Evolutionary conservation across 345 rosid genomes (phyloP).

Genomic region (Odontarrhena argentea): DNA sequence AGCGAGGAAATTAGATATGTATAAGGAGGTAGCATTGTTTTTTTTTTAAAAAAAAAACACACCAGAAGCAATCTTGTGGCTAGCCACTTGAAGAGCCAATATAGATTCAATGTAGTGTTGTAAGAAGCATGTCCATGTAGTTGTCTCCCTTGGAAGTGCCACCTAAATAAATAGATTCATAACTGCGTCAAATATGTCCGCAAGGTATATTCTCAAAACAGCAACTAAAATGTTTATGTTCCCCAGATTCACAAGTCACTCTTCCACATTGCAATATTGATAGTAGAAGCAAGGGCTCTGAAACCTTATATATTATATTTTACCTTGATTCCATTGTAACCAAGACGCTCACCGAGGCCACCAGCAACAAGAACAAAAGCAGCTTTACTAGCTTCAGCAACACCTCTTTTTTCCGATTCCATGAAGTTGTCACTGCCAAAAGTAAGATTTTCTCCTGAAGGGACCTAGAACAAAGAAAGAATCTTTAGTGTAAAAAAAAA

Average conservation of each 20-base stretch:
- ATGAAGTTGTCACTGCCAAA: constrained; percentile 70
- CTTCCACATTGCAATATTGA: neutral
- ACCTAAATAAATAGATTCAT: constrained; percentile 49
- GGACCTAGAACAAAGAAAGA: constrained; percentile 54
- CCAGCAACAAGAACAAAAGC: constrained; percentile 98
- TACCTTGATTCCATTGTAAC: constrained; percentile 98
- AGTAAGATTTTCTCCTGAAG: constrained; percentile 76
- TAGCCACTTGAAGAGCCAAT: constrained; percentile 88
- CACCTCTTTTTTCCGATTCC: constrained; percentile 72
- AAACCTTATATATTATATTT: neutral
- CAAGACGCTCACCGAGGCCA: constrained; percentile 98
- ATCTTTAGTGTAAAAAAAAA: too few relatives aligned
- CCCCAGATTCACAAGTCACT: neutral
- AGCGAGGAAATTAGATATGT: neutral
- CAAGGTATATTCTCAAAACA: neutral
- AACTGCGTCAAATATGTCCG: constrained; percentile 4
- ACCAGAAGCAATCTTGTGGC: constrained; percentile 67
- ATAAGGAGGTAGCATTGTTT: constrained; percentile 1
- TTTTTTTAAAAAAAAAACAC: too few relatives aligned
- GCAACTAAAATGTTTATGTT: neutral
- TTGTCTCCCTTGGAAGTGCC: constrained; percentile 93
- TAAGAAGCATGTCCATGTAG: constrained; percentile 83
- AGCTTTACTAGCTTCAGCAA: constrained; percentile 76
- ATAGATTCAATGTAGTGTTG: constrained; percentile 78
- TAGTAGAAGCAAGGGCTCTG: neutral